Conservation (phyloP, 2,329 filamentous ascomycete genomes). For the Fusarium sambucinum region DNA sequence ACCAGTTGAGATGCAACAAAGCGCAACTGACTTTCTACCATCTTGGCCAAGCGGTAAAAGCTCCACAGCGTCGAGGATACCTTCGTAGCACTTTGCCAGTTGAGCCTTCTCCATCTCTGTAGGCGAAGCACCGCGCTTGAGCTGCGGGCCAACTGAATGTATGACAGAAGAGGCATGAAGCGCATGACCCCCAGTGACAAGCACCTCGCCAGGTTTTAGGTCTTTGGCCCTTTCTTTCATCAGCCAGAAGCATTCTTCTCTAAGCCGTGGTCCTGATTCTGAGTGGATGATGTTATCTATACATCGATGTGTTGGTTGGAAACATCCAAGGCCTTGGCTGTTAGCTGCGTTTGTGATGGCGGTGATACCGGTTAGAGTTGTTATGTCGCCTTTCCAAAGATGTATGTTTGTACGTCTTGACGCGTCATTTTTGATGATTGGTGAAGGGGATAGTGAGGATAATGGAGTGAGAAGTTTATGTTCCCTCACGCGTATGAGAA, state of each 20-base stretch:
- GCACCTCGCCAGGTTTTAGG: conserved; percentile 21
- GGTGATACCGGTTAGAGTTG: conserved; percentile 20
- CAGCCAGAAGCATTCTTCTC: conserved; percentile 32
- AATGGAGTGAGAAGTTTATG: conserved; percentile 21
- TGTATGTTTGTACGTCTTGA: not conserved
- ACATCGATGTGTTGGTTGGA: conserved; percentile 41
- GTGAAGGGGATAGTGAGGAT: not conserved
- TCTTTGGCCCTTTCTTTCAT: conserved; percentile 17
- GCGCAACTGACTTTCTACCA: conserved; percentile 25
- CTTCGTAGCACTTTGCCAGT: conserved; percentile 31
- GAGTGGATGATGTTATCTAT: conserved; percentile 46
- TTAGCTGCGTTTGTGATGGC: conserved; percentile 46
- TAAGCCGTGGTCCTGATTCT: conserved; percentile 35
- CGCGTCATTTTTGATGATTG: not conserved
- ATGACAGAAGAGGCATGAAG: conserved; percentile 26
- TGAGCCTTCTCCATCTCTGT: not conserved
- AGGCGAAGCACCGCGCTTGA: conserved; percentile 5
- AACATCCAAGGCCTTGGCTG: conserved; percentile 37
- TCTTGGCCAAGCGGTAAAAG: not conserved
- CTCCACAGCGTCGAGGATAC: conserved; percentile 23
- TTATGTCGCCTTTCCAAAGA: conserved; percentile 44
- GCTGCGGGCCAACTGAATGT: conserved; percentile 40
- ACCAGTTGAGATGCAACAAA: conserved; percentile 43
- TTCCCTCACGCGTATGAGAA: conserved; percentile 4
- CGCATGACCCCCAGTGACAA: conserved; percentile 29